Percentiles rank a stretch among this genome's conserved stretches.
Conservation (phyloP, 768 basidiomycete species). For the Mycena alexandri region DNA sequence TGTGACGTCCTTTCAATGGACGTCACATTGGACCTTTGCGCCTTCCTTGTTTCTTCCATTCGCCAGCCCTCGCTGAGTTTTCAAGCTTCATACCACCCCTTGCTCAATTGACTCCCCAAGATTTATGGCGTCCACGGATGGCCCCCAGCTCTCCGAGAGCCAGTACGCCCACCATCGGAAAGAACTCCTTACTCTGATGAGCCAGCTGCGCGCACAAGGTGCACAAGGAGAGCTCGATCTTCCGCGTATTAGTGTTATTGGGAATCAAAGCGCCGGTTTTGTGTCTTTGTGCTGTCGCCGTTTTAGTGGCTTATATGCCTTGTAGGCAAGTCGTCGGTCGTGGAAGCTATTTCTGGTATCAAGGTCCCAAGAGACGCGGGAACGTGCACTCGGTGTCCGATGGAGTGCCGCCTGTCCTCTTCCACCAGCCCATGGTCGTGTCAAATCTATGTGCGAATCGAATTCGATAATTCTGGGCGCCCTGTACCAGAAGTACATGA, state of each 20-base stretch:
- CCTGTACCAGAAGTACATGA: conserved; percentile 41
- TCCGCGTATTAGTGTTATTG: no score
- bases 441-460: conserved; percentile 58
- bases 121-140: no score
- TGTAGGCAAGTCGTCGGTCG: conserved; percentile 57
- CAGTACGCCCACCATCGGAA: no score
- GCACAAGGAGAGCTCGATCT: no score
- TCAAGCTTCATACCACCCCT: no score
- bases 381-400: conserved; percentile 46
- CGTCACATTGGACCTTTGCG: no score
- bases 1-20: no score
- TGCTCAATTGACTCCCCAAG: no score
- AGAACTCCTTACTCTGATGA: no score
- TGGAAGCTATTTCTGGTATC: conserved; percentile 65
- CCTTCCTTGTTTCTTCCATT: no score
- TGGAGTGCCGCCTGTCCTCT: conserved; percentile 50
- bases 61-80: not conserved
- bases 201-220: no score
- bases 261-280: conserved; percentile 49
- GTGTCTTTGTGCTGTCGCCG: not conserved
- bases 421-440: conserved; percentile 48
- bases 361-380: conserved; percentile 63
- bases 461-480: conserved; percentile 50
- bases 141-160: no score
- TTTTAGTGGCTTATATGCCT: not conserved